These are phyloP conservation scores for Sungouiozyma intestinalis DNA, from an alignment of 805 yeast genomes.

Conservation along the genomic window DNA sequence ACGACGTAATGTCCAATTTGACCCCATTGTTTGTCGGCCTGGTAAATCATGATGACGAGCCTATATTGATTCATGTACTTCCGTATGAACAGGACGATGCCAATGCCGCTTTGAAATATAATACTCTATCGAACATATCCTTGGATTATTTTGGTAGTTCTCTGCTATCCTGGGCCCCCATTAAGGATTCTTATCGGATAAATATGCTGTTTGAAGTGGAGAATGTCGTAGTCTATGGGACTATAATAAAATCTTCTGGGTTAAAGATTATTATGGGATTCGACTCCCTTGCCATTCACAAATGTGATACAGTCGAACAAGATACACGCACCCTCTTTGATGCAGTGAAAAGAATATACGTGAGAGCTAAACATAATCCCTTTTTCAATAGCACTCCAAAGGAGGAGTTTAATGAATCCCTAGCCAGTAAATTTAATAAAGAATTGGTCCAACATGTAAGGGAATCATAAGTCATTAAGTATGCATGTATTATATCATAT, in stretches of 20 bases:
- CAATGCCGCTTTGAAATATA: constrained; percentile 19
- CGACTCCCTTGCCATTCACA: constrained; percentile 1
- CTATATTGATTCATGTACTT: constrained; percentile 20
- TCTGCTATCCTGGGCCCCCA: constrained; percentile 14
- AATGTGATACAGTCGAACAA: constrained; percentile 6
- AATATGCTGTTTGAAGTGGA: constrained; percentile 22
- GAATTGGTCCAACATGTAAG: constrained; percentile 2
- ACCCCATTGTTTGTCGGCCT: constrained; percentile 15
- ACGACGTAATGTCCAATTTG: not conserved
- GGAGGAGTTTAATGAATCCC: constrained; percentile 7
- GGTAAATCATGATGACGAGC: constrained; percentile 17
- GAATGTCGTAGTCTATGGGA: constrained; percentile 23
- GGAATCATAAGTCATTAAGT: not conserved
- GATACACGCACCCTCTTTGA: constrained; percentile 13
- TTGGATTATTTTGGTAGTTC: constrained; percentile 25
- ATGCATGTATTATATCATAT: not conserved
- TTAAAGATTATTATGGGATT: constrained; percentile 25
- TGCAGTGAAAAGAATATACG: constrained; percentile 16
- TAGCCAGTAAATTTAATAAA: constrained; percentile 11
- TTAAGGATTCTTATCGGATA: constrained; percentile 9
- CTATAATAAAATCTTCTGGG: constrained; percentile 20
- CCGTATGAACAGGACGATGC: constrained; percentile 11
- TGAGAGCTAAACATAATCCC: constrained; percentile 22
- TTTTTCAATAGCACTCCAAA: constrained; percentile 7
- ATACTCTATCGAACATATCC: constrained; percentile 25